Evolutionary conservation across 148 eudicot genomes (phyloP).

Genomic region (Persicaria tinctoria): DNA sequence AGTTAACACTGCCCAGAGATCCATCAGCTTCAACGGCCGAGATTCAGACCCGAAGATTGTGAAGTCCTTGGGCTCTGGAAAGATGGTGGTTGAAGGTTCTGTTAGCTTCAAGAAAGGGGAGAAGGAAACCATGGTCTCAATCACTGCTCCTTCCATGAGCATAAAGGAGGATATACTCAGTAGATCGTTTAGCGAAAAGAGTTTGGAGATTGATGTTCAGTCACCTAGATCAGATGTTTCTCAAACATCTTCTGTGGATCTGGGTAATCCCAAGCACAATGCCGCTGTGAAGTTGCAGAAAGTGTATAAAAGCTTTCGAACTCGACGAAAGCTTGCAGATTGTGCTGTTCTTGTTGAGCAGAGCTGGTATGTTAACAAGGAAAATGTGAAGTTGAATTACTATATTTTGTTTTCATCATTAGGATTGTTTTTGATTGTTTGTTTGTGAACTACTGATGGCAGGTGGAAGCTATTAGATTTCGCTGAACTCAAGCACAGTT

Average conservation of each 20-base stretch:
- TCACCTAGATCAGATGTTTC: background rate
- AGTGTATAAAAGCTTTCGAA: conserved; percentile 93
- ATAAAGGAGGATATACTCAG: conserved; percentile 12
- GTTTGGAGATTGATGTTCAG: conserved; percentile 1
- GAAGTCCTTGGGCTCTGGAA: conserved; percentile 30
- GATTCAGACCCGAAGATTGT: conserved; percentile 27
- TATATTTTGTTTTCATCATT: background rate
- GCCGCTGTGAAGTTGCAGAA: conserved; percentile 94
- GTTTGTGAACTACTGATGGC: background rate
- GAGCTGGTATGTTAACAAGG: conserved; percentile 45
- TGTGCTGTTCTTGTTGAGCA: conserved; percentile 96
- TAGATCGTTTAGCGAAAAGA: conserved; percentile 11
- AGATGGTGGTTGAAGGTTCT: conserved; percentile 45
- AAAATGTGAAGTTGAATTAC: background rate
- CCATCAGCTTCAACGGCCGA: conserved; percentile 44
- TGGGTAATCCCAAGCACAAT: conserved; percentile 56
- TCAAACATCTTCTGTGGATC: conserved; percentile 20
- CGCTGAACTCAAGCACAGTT: conserved; percentile 82
- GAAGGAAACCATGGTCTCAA: conserved; percentile 25
- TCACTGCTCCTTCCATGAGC: conserved; percentile 11
- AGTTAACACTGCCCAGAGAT: conserved; percentile 33
- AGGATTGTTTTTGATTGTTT: background rate
- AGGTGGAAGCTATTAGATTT: conserved; percentile 97
- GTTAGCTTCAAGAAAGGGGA: conserved; percentile 38
- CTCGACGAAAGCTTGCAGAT: conserved; percentile 92